phyloP scores from a whole-genome alignment of 306 rosid genomes.

The Alnus rubra region DNA sequence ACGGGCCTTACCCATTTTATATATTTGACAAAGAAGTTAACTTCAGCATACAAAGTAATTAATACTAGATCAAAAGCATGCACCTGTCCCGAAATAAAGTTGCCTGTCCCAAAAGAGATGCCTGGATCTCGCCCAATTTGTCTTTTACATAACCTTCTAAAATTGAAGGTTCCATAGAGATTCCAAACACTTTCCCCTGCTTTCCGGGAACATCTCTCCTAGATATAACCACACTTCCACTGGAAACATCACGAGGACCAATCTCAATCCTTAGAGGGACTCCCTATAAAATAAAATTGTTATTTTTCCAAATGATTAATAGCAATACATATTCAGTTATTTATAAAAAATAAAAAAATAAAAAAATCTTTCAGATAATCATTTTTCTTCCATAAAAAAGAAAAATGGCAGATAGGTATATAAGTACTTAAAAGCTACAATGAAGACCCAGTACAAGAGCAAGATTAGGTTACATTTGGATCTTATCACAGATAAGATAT shows the following conservation, averaged over 20 bases:
- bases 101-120: slow-evolving; percentile 68
- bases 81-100: slow-evolving; percentile 88
- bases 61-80: slow-evolving; percentile 19
- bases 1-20: no score
- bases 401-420: background rate
- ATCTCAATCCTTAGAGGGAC: slow-evolving; percentile 96
- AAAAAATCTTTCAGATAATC: background rate
- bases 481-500: background rate
- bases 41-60: background rate
- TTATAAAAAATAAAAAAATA: no score
- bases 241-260: slow-evolving; percentile 93
- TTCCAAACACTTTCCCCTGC: slow-evolving; percentile 90
- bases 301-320: slow-evolving; percentile 6
- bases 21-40: background rate
- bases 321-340: background rate
- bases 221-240: slow-evolving; percentile 80
- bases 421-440: background rate
- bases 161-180: slow-evolving; percentile 79
- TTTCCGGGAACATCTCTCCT: slow-evolving; percentile 97
- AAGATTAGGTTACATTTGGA: background rate
- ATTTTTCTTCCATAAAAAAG: background rate
- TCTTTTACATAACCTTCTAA: slow-evolving; percentile 77
- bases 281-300: slow-evolving; percentile 57
- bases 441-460: background rate
- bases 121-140: slow-evolving; percentile 80